Evolutionary conservation across 441 rosid genomes (phyloP), one percentile per base, ranked within the genome.

Genomic region (Sinapis alba): DNA sequence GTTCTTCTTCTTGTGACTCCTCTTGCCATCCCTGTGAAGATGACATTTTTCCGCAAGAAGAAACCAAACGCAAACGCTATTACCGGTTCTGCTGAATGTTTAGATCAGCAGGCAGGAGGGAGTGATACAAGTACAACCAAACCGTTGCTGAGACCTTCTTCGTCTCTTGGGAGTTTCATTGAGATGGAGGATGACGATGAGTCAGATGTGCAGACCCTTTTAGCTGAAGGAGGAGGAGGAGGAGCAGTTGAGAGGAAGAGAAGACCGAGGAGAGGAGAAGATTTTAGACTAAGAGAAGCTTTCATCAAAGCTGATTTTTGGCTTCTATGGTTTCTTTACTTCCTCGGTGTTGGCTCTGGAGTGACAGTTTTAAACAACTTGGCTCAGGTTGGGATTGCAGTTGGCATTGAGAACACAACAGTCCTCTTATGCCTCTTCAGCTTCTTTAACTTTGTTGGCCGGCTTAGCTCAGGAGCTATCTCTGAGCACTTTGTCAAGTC

Each of bases 361-460:
- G 56, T 50, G 11, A 50, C 56, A 8, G 56, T 50, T 50, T 50
- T 51, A 51, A 19, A 51, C 24, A 19, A 51, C 6, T 50, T 11
- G 24, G 57, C 57, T 51, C 57, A 51, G 57, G 24, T 51, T 51
- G 57, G 57, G 13, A 51, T 51, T 51, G 57, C 57, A 8, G 57
- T 51, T 9, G 24, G 57, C 24, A 51, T 19, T 51, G 57, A 51
- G 24, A 51, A 19, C 24, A 51, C 57, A 51, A 51, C 57, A 51
- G 24, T 51, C 57, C 57, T 51, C 57, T 19, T 51, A 51, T 51
- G 57, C 56, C 23, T 50, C 13, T 51, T 51, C 4, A 51, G 58
- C 20, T 53, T 53, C 58, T 53, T 53, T 53, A 53, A 53, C 58
- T 53, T 53, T 53, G n/a, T 53, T 20, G 58, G 58, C 58, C 12